Conservation (phyloP, 2,329 filamentous ascomycete species). For the Penicillium sp. region DNA sequence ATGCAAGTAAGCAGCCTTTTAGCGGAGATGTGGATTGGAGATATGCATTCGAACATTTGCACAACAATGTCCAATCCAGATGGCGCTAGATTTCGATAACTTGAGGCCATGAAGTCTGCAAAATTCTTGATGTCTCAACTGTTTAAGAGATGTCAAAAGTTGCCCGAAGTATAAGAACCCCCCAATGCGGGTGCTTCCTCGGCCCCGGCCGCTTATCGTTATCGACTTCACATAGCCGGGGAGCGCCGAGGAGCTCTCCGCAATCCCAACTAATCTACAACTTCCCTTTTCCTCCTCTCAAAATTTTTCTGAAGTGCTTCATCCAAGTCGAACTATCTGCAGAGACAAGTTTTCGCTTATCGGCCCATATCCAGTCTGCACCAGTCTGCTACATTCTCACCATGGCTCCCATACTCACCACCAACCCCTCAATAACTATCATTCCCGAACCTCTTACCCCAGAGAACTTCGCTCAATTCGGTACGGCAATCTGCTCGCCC, state of each 20-base stretch:
- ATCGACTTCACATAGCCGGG: slow-evolving; percentile 8
- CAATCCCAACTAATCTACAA: slow-evolving; percentile 3
- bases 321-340: neutral
- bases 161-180: neutral
- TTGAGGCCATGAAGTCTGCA: neutral
- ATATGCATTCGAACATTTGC: neutral
- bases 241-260: slow-evolving; percentile 10
- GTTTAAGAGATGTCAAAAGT: neutral
- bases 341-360: neutral
- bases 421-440: slow-evolving; percentile 46
- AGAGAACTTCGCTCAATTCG: slow-evolving; percentile 71
- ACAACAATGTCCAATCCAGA: neutral
- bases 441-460: slow-evolving; percentile 65
- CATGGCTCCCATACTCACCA: slow-evolving; percentile 35
- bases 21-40: neutral
- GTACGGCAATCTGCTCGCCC: slow-evolving; percentile 77
- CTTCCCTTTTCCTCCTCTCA: neutral
- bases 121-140: neutral
- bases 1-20: neutral
- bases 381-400: neutral
- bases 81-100: neutral
- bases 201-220: slow-evolving; percentile 15
- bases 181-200: neutral
- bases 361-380: neutral
- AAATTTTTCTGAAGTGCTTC: neutral